A percentile compares a stretch with the other conserved stretches of the same genome.
Evolutionary conservation across 2,329 filamentous ascomycete species (phyloP).

Genomic region (Penicillium decumbens): DNA sequence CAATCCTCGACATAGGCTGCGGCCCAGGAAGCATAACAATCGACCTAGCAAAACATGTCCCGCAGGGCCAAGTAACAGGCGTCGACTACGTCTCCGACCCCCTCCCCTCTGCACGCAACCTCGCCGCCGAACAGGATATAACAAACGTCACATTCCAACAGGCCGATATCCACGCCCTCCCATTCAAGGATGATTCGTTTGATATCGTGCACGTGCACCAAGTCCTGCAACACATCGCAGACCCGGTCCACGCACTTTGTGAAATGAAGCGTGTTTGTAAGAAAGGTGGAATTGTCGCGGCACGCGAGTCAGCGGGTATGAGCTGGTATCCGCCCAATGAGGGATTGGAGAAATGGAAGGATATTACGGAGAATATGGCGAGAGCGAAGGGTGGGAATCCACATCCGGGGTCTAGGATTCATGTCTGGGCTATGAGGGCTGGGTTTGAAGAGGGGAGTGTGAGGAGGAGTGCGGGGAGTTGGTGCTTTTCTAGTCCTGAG

Average conservation of each 20-base stretch:
- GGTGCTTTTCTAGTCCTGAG: conserved; percentile 33
- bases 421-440: conserved; percentile 36
- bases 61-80: conserved; percentile 37
- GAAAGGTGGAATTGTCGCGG: conserved; percentile 50
- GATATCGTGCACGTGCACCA: conserved; percentile 59
- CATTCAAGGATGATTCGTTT: conserved; percentile 46
- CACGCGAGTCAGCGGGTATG: conserved; percentile 39
- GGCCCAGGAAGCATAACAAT: conserved; percentile 44
- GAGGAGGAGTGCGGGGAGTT: conserved; percentile 30
- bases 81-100: conserved; percentile 33
- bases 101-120: conserved; percentile 31
- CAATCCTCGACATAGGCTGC: conserved; percentile 45
- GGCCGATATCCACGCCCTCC: conserved; percentile 42
- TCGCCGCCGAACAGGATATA: conserved; percentile 28
- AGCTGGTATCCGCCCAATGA: conserved; percentile 32
- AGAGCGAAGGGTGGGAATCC: conserved; percentile 26
- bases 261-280: conserved; percentile 55
- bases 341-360: conserved; percentile 26
- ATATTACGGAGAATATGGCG: conserved; percentile 20
- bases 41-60: conserved; percentile 38
- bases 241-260: conserved; percentile 49
- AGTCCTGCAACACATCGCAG: conserved; percentile 53
- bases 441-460: conserved; percentile 28
- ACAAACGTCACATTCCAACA: conserved; percentile 35
- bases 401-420: conserved; percentile 28